Conservation (phyloP, 768 basidiomycete species). For the Cystofilobasidium bisporidii region DNA sequence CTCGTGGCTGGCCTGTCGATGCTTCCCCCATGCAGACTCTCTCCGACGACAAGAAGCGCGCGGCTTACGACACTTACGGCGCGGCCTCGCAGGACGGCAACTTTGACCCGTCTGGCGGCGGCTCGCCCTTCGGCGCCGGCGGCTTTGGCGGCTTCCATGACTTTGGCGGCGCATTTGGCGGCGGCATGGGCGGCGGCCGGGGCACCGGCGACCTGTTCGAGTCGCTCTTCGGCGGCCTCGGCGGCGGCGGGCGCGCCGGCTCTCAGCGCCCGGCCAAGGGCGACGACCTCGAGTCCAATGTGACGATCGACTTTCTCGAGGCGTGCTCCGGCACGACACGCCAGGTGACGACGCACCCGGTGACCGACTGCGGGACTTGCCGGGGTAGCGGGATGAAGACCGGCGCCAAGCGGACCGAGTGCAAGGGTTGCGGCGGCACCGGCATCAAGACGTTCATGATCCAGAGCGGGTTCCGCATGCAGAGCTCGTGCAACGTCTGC, state of each 20-base stretch:
- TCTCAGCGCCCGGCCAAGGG: slow-evolving; percentile 47
- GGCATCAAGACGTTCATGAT: slow-evolving; percentile 83
- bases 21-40: slow-evolving; percentile 51
- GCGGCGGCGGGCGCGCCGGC: slow-evolving; percentile 45
- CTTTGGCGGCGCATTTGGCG: slow-evolving; percentile 48
- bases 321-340: slow-evolving; percentile 81
- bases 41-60: slow-evolving; percentile 88
- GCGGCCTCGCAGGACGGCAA: slow-evolving; percentile 84
- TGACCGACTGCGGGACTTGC: slow-evolving; percentile 75
- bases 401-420: slow-evolving; percentile 71
- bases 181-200: slow-evolving; percentile 35
- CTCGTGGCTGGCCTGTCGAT: neutral
- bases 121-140: slow-evolving; percentile 50
- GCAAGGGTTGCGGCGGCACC: slow-evolving; percentile 69
- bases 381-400: slow-evolving; percentile 74
- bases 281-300: slow-evolving; percentile 66
- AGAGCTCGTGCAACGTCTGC: slow-evolving; percentile 76
- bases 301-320: slow-evolving; percentile 79
- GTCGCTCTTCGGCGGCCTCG: slow-evolving; percentile 60
- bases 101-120: slow-evolving; percentile 63
- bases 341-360: slow-evolving; percentile 64
- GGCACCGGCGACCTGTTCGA: slow-evolving; percentile 61
- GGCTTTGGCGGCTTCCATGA: slow-evolving; percentile 68
- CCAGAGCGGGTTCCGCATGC: slow-evolving; percentile 92
- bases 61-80: slow-evolving; percentile 84